phyloP scores from a whole-genome alignment of 768 basidiomycete species.

The Pulveroboletus ravenelii region DNA sequence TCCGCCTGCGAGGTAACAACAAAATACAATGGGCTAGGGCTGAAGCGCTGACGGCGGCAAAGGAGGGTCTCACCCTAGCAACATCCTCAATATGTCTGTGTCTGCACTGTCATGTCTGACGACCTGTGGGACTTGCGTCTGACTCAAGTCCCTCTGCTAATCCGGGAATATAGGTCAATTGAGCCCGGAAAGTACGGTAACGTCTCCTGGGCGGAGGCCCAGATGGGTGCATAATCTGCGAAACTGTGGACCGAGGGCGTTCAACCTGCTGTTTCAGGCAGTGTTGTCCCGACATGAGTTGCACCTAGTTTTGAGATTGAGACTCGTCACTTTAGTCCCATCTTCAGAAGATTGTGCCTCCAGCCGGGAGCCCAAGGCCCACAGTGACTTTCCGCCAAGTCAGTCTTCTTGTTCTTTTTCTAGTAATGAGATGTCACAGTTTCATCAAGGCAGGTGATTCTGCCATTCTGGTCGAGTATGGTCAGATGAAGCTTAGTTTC shows the following conservation, averaged over 20 bases:
- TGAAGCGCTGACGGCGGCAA: constrained; percentile 53
- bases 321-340: not conserved
- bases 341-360: constrained; percentile 12
- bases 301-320: not conserved
- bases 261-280: constrained; percentile 4
- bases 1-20: constrained; percentile 45
- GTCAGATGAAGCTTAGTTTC: constrained; percentile 49
- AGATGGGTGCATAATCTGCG: constrained; percentile 21
- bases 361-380: constrained; percentile 19
- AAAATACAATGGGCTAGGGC: constrained; percentile 51
- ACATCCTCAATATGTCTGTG: constrained; percentile 66
- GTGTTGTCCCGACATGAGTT: not conserved
- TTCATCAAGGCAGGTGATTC: constrained; percentile 54
- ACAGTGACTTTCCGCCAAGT: constrained; percentile 54
- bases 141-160: not conserved
- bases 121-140: constrained; percentile 40
- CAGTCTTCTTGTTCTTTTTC: not conserved
- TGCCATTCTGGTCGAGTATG: constrained; percentile 61
- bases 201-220: constrained; percentile 41
- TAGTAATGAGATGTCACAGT: not conserved
- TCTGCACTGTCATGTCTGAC: constrained; percentile 45
- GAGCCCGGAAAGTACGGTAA: constrained; percentile 49
- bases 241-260: constrained; percentile 31
- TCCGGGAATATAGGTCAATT: constrained; percentile 48
- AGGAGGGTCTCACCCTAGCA: constrained; percentile 65